phyloP scores from a whole-genome alignment of 177 flowering plant species.

The Vitis hybrid region DNA sequence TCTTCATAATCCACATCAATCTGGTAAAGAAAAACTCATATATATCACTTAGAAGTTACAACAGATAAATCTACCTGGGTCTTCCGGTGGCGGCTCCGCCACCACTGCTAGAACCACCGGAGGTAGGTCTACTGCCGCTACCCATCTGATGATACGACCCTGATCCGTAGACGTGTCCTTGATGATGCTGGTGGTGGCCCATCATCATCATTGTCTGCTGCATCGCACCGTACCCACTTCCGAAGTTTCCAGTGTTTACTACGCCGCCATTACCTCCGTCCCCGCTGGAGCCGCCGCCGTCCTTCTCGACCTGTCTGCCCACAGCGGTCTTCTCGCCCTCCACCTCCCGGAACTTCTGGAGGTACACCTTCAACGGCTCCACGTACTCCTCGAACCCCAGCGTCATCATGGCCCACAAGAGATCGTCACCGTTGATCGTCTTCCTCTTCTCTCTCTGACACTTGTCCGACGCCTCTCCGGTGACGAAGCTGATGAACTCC shows the following conservation, averaged over 20 bases:
- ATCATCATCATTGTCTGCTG: conserved; percentile 15
- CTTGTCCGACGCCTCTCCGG: conserved; percentile 34
- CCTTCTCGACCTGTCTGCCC: conserved; percentile 1
- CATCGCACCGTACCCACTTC: conserved; percentile 5
- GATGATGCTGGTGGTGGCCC: conserved; percentile 13
- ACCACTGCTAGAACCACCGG: neutral
- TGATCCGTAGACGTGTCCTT: conserved; percentile 14
- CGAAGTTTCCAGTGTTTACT: neutral
- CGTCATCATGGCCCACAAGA: conserved; percentile 33
- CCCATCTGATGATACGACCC: conserved; percentile 5
- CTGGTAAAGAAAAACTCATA: neutral
- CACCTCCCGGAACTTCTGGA: conserved; percentile 30
- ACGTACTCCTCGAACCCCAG: conserved; percentile 32
- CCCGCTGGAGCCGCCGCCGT: neutral
- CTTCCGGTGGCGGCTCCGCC: conserved; percentile 16
- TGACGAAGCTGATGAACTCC: conserved; percentile 36
- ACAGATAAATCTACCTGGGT: conserved; percentile 12
- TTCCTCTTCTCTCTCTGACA: conserved; percentile 35
- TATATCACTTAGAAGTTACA: neutral
- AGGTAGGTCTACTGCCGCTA: neutral
- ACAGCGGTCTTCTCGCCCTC: conserved; percentile 26
- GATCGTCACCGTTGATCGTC: conserved; percentile 34
- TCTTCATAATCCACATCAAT: neutral
- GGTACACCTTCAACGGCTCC: conserved; percentile 26
- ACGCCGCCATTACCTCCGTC: conserved; percentile 5